A percentile compares a stretch with the other conserved stretches of the same genome.
Evolutionary conservation across 2,329 filamentous ascomycete species (phyloP).

Genomic region (Stemphylium vesicarium): DNA sequence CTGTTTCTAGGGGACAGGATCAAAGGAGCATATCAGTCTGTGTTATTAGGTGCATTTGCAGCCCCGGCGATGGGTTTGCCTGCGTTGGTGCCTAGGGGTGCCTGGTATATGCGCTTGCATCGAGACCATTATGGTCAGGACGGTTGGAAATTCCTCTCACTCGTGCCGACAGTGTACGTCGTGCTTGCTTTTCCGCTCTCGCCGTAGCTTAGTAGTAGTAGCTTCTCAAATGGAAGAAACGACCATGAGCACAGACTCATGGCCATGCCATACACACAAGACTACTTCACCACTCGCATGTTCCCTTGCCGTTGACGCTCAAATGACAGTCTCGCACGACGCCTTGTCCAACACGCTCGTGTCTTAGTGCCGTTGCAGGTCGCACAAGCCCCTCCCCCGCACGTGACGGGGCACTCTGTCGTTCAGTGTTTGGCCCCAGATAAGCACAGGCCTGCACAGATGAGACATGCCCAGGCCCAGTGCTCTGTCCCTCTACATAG

Average conservation of each 20-base stretch:
- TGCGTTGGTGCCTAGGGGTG: conserved; percentile 11
- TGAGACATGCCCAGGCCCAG: conserved; percentile 18
- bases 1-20: conserved; percentile 6
- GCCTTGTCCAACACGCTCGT: conserved; percentile 14
- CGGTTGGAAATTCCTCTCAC: conserved; percentile 32
- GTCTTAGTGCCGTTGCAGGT: conserved; percentile 21
- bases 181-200: conserved; percentile 25
- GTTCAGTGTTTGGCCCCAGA: conserved; percentile 2
- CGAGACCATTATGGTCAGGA: conserved; percentile 15
- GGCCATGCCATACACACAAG: conserved; percentile 19
- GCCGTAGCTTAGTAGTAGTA: conserved; percentile 29
- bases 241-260: conserved; percentile 25
- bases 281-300: background rate
- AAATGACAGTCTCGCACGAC: conserved; percentile 19
- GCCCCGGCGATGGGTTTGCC: conserved; percentile 26
- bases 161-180: conserved; percentile 21
- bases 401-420: conserved; percentile 10
- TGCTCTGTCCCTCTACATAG: conserved; percentile 2
- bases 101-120: conserved; percentile 13
- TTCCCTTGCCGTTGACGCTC: conserved; percentile 11
- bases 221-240: conserved; percentile 26
- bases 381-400: conserved; percentile 11
- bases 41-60: conserved; percentile 28
- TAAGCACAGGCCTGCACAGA: conserved; percentile 12
- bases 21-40: conserved; percentile 2